These are phyloP conservation scores for Trichosporon ovoides DNA, from an alignment of 1,284 basidiomycete genomes.

Conservation along the genomic window DNA sequence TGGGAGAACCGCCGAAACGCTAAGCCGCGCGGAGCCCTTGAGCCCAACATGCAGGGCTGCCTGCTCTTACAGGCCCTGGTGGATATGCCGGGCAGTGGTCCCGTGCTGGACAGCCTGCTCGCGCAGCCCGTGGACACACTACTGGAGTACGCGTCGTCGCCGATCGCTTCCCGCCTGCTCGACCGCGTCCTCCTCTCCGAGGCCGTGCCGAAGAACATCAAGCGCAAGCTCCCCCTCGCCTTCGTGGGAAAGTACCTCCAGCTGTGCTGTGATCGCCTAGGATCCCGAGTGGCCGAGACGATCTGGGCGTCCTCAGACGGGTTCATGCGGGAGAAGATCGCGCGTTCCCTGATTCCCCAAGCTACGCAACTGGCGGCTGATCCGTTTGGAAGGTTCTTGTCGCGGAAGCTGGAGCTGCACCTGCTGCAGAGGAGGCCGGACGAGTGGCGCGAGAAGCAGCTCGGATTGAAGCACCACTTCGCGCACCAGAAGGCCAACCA, in stretches of 20 bases:
- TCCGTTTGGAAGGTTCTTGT: constrained; percentile 80
- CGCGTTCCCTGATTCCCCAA: constrained; percentile 64
- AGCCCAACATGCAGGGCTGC: constrained; percentile 76
- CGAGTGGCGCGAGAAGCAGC: constrained; percentile 67
- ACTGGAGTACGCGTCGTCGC: constrained; percentile 62
- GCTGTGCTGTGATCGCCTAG: constrained; percentile 79
- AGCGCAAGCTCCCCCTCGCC: constrained; percentile 64
- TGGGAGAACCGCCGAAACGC: constrained; percentile 44
- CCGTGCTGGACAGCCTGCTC: constrained; percentile 60
- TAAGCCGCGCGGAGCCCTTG: constrained; percentile 45
- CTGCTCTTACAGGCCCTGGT: constrained; percentile 76
- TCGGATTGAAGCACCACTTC: constrained; percentile 44
- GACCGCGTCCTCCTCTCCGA: constrained; percentile 71
- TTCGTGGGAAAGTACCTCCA: constrained; percentile 70
- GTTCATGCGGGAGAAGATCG: constrained; percentile 89
- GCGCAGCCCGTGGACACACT: constrained; percentile 59
- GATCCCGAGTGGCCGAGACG: constrained; percentile 78
- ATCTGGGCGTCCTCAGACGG: constrained; percentile 83
- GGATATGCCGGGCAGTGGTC: constrained; percentile 61
- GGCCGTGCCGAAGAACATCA: constrained; percentile 61
- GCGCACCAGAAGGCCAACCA: constrained; percentile 40
- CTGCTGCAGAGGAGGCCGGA: constrained; percentile 70
- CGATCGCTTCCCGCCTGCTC: constrained; percentile 72
- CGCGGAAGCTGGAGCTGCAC: constrained; percentile 70
- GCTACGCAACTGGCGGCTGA: constrained; percentile 68